Evolutionary conservation across 129 eudicot genomes (phyloP).

Genomic region (Flaveria brownii): DNA sequence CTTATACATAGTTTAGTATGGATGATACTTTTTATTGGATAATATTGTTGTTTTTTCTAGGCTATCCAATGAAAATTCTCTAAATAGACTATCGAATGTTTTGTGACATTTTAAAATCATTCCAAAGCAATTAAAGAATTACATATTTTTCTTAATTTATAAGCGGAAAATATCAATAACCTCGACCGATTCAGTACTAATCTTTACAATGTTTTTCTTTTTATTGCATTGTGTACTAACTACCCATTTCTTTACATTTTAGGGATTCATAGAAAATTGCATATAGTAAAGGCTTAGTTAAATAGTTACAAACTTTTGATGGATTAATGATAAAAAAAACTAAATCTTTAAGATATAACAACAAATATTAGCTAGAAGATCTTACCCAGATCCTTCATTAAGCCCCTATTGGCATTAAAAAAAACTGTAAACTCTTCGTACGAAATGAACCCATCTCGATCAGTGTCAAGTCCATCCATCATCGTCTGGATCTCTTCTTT

Average conservation of each 20-base stretch:
- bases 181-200: background rate
- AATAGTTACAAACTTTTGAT: background rate
- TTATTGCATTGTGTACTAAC: background rate
- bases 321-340: background rate
- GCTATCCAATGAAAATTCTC: too few species aligned
- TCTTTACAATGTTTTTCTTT: background rate
- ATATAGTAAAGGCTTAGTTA: background rate
- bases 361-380: background rate
- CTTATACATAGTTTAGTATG: too few species aligned
- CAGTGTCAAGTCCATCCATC: conserved; percentile 80
- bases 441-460: conserved; percentile 43
- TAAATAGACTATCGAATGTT: too few species aligned
- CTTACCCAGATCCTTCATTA: conserved; percentile 19
- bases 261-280: background rate
- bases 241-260: too few species aligned
- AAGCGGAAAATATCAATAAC: background rate
- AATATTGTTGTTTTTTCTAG: too few species aligned
- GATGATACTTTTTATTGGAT: too few species aligned
- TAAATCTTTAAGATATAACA: background rate
- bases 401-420: conserved; percentile 13
- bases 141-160: too few species aligned
- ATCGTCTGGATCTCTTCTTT: conserved; percentile 54
- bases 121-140: too few species aligned
- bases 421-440: conserved; percentile 15
- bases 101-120: too few species aligned